Base-by-base conservation (phyloP, 495 filamentous ascomycete genomes). In the Thozetella sp. region DNA sequence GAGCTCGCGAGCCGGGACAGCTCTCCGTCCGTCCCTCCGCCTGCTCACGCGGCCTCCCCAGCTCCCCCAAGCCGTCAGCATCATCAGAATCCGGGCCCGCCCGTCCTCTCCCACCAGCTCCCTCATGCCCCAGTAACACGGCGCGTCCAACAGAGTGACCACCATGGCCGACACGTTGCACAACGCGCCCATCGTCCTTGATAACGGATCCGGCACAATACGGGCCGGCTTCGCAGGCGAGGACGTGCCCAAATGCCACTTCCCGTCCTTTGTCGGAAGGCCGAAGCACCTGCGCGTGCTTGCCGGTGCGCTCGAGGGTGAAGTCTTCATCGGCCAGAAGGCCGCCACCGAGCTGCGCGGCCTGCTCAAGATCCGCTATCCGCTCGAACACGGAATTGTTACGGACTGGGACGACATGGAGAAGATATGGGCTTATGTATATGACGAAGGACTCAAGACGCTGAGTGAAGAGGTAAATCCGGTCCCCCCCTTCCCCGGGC, bases 341-440 rank as follows among this genome's bases (percentile, higher is more conserved):
- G 93, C 93, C 54, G 85, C 85, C 30, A 92, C 96, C 67, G 93
- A 97, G 65, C 83, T 97, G 67, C 87, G 95, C 71, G 95, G 95
- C 17, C 81, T 99, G 60, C 80, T 99, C 64, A 98, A 97, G 80
- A 93, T 99, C 67, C 84, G 87, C 53, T 98, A 98, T 68, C 95
- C 95, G 45, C 82, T 99, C 57, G 96, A 97, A 73, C 95, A 99
- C 73, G 95, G 95, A 67, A 95, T 98, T 63, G 95, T 99, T 51
- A 99, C 95, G 60, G 93, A 99, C 76, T 99, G 95, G 95, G 95
- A 98, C 67, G 95, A 99, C 69, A 99, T 99, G 95, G 95, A 98
- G 79, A 90, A 91, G 74, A 99, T 99, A 76, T 99, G 95, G 95
- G 90, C 93, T 63, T 84, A 80, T 58, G 83, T 86, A 2, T 86